These are phyloP conservation scores for Tulasnella sp. DNA, from an alignment of 768 basidiomycete species.

Conservation along the genomic window DNA sequence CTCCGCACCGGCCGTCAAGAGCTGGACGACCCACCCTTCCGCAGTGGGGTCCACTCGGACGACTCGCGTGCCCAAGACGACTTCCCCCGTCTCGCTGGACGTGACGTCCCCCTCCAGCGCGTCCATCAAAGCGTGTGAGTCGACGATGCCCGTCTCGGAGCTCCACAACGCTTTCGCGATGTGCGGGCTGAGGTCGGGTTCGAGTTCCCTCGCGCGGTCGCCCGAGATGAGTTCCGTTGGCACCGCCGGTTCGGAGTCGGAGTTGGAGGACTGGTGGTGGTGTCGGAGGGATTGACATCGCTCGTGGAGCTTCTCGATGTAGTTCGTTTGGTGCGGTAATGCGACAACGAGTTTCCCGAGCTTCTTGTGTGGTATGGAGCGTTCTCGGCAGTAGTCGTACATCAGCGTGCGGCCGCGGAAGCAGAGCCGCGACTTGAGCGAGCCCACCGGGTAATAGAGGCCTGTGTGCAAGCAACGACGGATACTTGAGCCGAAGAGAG, in stretches of 20 bases:
- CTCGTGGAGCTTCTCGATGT: constrained; percentile 54
- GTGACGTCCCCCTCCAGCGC: constrained; percentile 71
- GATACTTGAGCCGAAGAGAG: neutral
- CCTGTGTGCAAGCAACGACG: constrained; percentile 33
- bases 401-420: constrained; percentile 76
- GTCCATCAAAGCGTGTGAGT: constrained; percentile 76
- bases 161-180: constrained; percentile 69
- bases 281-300: constrained; percentile 27
- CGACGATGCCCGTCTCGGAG: constrained; percentile 81
- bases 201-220: constrained; percentile 55
- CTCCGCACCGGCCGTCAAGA: constrained; percentile 39
- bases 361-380: constrained; percentile 56
- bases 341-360: constrained; percentile 89
- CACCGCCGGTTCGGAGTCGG: constrained; percentile 31
- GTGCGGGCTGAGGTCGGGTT: constrained; percentile 66
- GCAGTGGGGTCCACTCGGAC: constrained; percentile 69
- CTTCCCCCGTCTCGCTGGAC: constrained; percentile 53
- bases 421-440: constrained; percentile 78
- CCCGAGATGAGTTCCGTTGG: constrained; percentile 60
- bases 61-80: constrained; percentile 69
- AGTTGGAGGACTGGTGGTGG: constrained; percentile 44
- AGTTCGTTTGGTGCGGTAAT: constrained; percentile 47
- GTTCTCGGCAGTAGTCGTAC: constrained; percentile 56
- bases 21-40: constrained; percentile 83
- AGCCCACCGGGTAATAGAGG: constrained; percentile 70